Evolutionary conservation across 2,329 filamentous ascomycete genomes (phyloP).

Genomic region (Pseudogymnoascus sp.): DNA sequence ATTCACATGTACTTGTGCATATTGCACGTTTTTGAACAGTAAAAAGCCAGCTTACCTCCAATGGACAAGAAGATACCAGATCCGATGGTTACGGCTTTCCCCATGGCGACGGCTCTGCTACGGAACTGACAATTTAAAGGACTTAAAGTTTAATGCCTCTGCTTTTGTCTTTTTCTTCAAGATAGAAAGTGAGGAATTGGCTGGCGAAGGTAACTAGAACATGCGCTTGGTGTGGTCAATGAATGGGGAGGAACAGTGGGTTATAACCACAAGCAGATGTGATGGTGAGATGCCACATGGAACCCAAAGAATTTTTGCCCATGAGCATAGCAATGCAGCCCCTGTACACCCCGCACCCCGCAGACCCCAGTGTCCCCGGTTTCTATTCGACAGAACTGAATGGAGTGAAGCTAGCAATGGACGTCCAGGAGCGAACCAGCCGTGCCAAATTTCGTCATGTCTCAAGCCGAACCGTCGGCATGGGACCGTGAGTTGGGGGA

Average conservation of each 20-base stretch:
- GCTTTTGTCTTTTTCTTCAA: background rate
- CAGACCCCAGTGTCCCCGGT: background rate
- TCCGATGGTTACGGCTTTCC: constrained; percentile 5
- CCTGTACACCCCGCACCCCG: background rate
- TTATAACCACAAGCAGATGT: background rate
- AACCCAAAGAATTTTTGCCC: background rate
- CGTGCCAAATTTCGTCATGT: background rate
- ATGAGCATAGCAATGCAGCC: background rate
- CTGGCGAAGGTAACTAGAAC: background rate
- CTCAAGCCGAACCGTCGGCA: background rate
- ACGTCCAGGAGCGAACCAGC: background rate
- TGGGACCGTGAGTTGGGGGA: background rate
- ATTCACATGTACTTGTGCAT: constrained; percentile 8
- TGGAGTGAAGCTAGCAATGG: background rate
- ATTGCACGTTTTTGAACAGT: background rate
- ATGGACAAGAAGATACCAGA: constrained; percentile 13
- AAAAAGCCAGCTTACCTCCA: constrained; percentile 12
- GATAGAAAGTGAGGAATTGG: background rate
- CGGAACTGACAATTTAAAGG: background rate
- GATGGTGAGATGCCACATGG: background rate
- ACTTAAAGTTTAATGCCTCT: background rate
- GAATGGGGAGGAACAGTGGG: background rate
- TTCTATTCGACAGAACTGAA: background rate
- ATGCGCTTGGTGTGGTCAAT: background rate
- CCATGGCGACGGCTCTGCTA: constrained; percentile 5